phyloP scores from a whole-genome alignment of 768 basidiomycete genomes.

The Gymnopilus junonius region DNA sequence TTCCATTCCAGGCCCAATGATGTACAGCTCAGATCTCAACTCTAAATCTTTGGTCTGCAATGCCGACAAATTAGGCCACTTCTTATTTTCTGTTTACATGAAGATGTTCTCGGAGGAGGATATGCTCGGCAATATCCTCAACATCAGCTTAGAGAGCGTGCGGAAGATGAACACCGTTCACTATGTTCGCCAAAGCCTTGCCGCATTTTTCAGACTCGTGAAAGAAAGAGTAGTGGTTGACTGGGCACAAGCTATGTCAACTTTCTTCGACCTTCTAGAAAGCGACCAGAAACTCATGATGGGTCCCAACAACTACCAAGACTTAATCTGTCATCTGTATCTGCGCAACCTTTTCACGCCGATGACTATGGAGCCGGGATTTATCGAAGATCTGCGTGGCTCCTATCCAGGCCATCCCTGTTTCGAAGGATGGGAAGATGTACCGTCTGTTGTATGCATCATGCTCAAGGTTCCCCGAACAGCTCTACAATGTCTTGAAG shows the following conservation, averaged over 20 bases:
- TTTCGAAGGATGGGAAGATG: conserved; percentile 35
- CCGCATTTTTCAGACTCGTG: conserved; percentile 44
- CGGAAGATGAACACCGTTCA: conserved; percentile 34
- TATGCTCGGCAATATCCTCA: conserved; percentile 3
- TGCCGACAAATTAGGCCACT: conserved; percentile 34
- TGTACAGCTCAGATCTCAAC: not conserved
- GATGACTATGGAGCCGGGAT: conserved; percentile 7
- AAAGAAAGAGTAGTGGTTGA: conserved; percentile 37
- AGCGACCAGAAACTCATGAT: conserved; percentile 26
- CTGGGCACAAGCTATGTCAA: conserved; percentile 48
- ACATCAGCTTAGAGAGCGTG: conserved; percentile 6
- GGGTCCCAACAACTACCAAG: conserved; percentile 39
- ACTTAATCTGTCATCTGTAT: conserved; percentile 41
- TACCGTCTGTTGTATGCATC: conserved; percentile 43
- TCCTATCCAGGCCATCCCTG: conserved; percentile 21
- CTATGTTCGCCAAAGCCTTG: conserved; percentile 55
- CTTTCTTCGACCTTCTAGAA: conserved; percentile 31
- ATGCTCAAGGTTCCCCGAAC: conserved; percentile 40
- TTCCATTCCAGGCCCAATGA: conserved; percentile 18
- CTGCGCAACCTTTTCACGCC: conserved; percentile 30
- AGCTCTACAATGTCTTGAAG: conserved; percentile 31
- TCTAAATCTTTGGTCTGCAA: conserved; percentile 22
- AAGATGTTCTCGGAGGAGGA: conserved; percentile 49
- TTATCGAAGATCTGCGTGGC: conserved; percentile 7
- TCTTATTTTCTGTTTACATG: conserved; percentile 47